phyloP scores from a whole-genome alignment of 148 eudicot genomes.

The Diospyros kaki region DNA sequence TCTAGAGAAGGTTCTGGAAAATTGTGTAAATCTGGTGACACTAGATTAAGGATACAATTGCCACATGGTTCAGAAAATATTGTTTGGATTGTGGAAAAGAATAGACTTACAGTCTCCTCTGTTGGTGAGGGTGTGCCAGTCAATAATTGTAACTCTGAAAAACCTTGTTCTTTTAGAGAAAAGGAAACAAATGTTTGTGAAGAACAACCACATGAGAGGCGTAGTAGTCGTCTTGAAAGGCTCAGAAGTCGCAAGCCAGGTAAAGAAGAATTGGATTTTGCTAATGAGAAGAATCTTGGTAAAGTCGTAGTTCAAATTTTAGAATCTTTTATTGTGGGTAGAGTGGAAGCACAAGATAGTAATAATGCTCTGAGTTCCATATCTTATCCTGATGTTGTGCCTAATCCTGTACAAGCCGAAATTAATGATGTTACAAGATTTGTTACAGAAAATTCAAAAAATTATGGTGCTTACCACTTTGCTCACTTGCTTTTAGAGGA shows the following conservation, averaged over 20 bases:
- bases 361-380: constrained; percentile 29
- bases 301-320: constrained; percentile 64
- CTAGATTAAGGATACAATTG: constrained; percentile 49
- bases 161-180: constrained; percentile 24
- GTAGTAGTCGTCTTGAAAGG: constrained; percentile 80
- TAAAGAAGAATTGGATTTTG: constrained; percentile 75
- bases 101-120: constrained; percentile 23
- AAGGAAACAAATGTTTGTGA: constrained; percentile 49
- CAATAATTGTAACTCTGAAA: constrained; percentile 37
- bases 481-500: constrained; percentile 83
- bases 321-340: constrained; percentile 52
- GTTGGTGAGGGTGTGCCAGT: constrained; percentile 27
- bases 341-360: constrained; percentile 35
- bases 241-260: constrained; percentile 87
- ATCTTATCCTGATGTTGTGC: constrained; percentile 20
- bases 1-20: constrained; percentile 37
- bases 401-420: constrained; percentile 36
- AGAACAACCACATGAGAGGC: constrained; percentile 82
- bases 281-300: constrained; percentile 55
- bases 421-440: constrained; percentile 49
- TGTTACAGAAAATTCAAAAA: constrained; percentile 47
- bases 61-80: constrained; percentile 36
- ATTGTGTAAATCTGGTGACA: constrained; percentile 37
- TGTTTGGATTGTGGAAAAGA: constrained; percentile 19
- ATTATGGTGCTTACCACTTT: constrained; percentile 73